These are phyloP conservation scores for Rhodotorula sp. DNA, from an alignment of 1,284 basidiomycete genomes.

Conservation along the genomic window DNA sequence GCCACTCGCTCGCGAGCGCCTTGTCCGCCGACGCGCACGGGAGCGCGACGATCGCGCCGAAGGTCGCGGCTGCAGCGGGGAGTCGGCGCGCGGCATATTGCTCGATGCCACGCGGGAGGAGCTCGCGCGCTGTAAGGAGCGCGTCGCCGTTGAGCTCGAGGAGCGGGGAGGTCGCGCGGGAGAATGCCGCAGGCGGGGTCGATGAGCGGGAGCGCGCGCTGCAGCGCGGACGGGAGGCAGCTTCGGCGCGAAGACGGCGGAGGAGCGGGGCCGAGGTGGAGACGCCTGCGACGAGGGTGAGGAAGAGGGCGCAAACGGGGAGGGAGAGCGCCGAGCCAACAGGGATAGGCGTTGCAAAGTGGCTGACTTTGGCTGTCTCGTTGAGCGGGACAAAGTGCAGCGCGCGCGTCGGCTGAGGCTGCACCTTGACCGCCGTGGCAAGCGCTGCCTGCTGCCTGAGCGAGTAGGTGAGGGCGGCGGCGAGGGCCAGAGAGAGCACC, in stretches of 20 bases:
- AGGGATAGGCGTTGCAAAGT: constrained; percentile 24
- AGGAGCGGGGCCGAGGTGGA: neutral
- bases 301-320: neutral
- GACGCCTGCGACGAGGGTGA: neutral
- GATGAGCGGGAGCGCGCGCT: neutral
- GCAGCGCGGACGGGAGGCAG: neutral
- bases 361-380: constrained; percentile 7
- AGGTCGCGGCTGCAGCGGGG: constrained; percentile 3
- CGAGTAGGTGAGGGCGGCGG: constrained; percentile 9
- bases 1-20: constrained; percentile 25
- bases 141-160: constrained; percentile 24
- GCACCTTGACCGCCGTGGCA: neutral
- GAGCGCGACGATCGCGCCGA: constrained; percentile 3
- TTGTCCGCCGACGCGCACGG: constrained; percentile 17
- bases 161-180: constrained; percentile 11
- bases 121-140: constrained; percentile 4
- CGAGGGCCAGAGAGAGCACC: constrained; percentile 14
- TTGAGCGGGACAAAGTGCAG: constrained; percentile 18
- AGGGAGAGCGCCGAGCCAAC: constrained; percentile 5
- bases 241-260: neutral
- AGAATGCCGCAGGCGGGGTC: neutral
- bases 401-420: constrained; percentile 8
- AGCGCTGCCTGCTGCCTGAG: neutral
- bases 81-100: neutral
- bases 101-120: constrained; percentile 7